These are phyloP conservation scores for Pyronema omphalodes DNA, from an alignment of 495 filamentous ascomycete species.

Conservation along the genomic window DNA sequence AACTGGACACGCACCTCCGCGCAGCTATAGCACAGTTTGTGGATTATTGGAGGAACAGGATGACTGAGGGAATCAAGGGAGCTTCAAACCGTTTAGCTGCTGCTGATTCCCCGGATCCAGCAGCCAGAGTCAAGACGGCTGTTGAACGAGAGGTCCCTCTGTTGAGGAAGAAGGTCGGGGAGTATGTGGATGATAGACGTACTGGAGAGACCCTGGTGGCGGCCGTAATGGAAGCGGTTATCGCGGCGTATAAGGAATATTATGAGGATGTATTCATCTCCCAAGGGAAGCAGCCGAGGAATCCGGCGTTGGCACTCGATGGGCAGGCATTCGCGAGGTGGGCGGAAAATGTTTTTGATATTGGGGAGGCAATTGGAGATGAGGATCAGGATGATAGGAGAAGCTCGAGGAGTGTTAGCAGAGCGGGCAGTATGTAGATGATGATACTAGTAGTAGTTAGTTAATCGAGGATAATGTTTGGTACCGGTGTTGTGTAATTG, in stretches of 20 bases:
- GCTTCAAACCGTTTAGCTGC: conserved; percentile 10
- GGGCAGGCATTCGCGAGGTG: conserved; percentile 43
- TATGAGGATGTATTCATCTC: conserved; percentile 27
- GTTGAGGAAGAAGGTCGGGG: conserved; percentile 29
- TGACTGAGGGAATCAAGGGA: conserved; percentile 15
- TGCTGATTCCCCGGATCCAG: conserved; percentile 17
- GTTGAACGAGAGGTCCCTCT: conserved; percentile 16
- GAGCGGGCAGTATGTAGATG: conserved; percentile 14
- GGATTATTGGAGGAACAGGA: conserved; percentile 16
- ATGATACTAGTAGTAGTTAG: too few relatives aligned
- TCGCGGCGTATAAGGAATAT: conserved; percentile 42
- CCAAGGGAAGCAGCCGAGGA: conserved; percentile 8
- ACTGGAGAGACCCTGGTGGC: conserved; percentile 45
- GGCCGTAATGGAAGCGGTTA: conserved; percentile 36
- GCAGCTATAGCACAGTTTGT: conserved; percentile 21
- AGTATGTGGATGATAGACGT: conserved; percentile 40
- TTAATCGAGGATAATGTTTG: too few relatives aligned
- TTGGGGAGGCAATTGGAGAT: conserved; percentile 29
- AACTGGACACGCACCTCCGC: conserved; percentile 25
- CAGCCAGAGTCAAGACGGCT: conserved; percentile 3
- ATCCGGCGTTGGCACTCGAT: conserved; percentile 35
- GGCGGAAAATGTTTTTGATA: conserved; percentile 38
- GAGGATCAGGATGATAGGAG: conserved; percentile 27
- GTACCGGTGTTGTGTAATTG: too few relatives aligned
- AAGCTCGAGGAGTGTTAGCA: conserved; percentile 10